A percentile compares a stretch with the other conserved stretches of the same genome.
These are phyloP conservation scores for Desmodesmus armatus DNA, from an alignment of 139 green algal genomes.

Conservation along the genomic window DNA sequence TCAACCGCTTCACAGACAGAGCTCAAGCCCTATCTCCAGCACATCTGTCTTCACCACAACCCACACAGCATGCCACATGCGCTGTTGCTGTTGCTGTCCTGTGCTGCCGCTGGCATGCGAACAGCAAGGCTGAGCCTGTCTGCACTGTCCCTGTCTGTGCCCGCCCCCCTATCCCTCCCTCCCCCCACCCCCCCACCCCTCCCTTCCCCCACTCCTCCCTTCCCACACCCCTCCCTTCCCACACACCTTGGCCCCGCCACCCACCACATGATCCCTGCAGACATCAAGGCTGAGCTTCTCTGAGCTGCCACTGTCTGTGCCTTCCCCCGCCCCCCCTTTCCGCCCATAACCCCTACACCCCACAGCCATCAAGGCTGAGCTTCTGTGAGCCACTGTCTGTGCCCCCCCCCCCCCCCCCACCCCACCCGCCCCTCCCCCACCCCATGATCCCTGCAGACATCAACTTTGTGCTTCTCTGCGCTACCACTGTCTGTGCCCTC, in stretches of 20 bases:
- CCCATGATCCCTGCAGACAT: not conserved
- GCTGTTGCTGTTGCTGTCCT: not conserved
- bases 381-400: no score
- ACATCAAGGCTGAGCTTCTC: constrained; percentile 59
- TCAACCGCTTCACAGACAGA: no score
- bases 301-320: not conserved
- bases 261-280: no score
- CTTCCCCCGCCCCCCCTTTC: no score
- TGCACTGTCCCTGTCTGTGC: not conserved
- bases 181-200: not conserved
- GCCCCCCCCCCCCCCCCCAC: not conserved
- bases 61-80: no score
- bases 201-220: not conserved
- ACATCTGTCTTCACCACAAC: not conserved
- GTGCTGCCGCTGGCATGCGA: no score
- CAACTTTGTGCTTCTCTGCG: not conserved
- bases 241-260: not conserved
- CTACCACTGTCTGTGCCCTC: not conserved
- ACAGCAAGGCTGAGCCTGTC: no score
- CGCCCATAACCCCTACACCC: no score
- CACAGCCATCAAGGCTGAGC: not conserved
- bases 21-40: no score
- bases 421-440: not conserved
- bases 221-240: not conserved
- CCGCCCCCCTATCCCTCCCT: not conserved